These are phyloP conservation scores for Cinnamomum micranthum DNA, from an alignment of 164 flowering plant species.

Conservation along the genomic window DNA sequence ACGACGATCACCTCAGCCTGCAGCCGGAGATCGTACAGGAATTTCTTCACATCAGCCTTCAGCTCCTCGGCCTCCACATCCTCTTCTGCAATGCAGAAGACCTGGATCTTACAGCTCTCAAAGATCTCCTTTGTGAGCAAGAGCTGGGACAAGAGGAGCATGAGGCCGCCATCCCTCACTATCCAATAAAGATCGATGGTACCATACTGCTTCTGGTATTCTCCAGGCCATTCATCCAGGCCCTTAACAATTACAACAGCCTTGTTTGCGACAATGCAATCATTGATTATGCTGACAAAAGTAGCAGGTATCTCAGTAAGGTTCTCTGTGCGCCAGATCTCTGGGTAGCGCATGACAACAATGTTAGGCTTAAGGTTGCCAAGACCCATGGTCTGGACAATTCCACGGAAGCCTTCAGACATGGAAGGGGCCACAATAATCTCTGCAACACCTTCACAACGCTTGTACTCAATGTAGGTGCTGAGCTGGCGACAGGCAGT, in stretches of 20 bases:
- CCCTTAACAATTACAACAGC: slow-evolving; percentile 99
- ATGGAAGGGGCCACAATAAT: slow-evolving; percentile 94
- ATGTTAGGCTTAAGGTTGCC: slow-evolving; percentile 98
- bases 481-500: slow-evolving; percentile 70
- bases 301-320: slow-evolving; percentile 82
- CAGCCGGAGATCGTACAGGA: slow-evolving; percentile 98
- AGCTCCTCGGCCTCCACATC: slow-evolving; percentile 86
- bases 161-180: slow-evolving; percentile 97
- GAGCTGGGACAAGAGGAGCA: slow-evolving; percentile 98
- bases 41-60: slow-evolving; percentile 88
- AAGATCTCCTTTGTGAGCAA: slow-evolving; percentile 92
- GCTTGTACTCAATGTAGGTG: slow-evolving; percentile 87
- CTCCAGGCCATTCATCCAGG: slow-evolving; percentile 98
- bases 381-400: slow-evolving; percentile 98
- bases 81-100: slow-evolving; percentile 98
- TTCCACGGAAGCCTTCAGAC: slow-evolving; percentile 94
- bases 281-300: slow-evolving; percentile 92
- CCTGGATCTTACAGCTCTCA: slow-evolving; percentile 97
- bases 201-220: slow-evolving; percentile 89
- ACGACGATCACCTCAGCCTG: slow-evolving; percentile 96
- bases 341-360: slow-evolving; percentile 97
- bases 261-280: slow-evolving; percentile 95
- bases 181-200: slow-evolving; percentile 98
- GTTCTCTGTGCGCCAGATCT: slow-evolving; percentile 97
- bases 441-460: slow-evolving; percentile 98